Evolutionary conservation across 2,329 filamentous ascomycete genomes (phyloP), one percentile per base, ranked within the genome.

Genomic region (Arachnomyces sp.): DNA sequence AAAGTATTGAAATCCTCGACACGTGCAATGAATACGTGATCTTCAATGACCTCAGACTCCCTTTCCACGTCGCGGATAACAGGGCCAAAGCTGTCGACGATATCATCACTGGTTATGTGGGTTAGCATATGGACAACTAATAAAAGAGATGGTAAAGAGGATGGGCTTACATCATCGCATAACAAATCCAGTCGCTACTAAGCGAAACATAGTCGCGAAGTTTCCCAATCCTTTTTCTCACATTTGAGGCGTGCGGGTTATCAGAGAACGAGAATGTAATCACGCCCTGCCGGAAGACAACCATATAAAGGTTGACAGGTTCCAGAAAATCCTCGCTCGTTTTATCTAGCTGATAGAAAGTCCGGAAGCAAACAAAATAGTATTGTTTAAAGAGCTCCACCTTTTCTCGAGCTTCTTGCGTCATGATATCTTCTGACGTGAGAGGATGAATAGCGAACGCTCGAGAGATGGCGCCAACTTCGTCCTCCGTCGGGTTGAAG

Each of bases 141-240:
- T 12, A 15, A 31, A 33, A 15, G 7, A 13, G 11, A 7, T 8
- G 11, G 12, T 5, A 35, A 35, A 9, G 36, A 12, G 11, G 11
- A 28, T 15, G 4, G 40, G 68, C 82, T 73, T 71, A 87, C 82
- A 98, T 96, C 57, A 98, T 75, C 32, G 92, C 92, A 60, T 98
- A 98, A 71, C 92, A 98, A 52, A 96, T 93, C 90, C 93, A 98
- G 65, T 98, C 92, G 52, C 88, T 89, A 59, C 87, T 94, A 30
- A 98, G 74, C 46, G 89, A 82, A 53, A 96, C 85, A 57, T 95
- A 96, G 57, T 98, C 92, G 57, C 94, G 90, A 41, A 98, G 73
- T 52, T 87, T 84, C 16, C 86, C 82, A 54, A 98, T 96, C 63
- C 92, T 81, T 71, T 85, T 88, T 50, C 90, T 81, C 17, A 98